Percentiles rank a stretch among this genome's conserved stretches.
Conservation (phyloP, 169 alveolate species). For the Plasmodium fragile region DNA sequence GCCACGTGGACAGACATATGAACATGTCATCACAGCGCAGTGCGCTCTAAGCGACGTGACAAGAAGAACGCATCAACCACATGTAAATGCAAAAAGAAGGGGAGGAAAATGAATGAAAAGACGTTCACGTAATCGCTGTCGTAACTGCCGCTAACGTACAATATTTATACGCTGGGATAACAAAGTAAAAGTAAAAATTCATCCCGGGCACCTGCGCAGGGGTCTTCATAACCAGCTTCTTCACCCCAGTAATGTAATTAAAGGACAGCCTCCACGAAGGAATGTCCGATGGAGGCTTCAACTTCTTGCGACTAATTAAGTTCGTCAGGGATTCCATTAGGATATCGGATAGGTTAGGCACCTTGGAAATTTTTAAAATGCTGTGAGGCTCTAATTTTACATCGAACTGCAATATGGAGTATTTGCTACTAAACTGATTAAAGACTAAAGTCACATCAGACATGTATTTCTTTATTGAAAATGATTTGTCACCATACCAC, state of each 20-base stretch:
- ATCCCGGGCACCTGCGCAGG: slow-evolving; percentile 46
- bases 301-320: not conserved
- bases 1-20: not conserved
- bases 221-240: not conserved
- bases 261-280: slow-evolving; percentile 47
- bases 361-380: not conserved
- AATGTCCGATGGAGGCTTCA: not conserved
- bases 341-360: not conserved
- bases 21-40: not conserved
- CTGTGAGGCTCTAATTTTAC: not conserved
- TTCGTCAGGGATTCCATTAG: slow-evolving; percentile 4
- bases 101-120: not conserved
- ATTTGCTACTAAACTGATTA: slow-evolving; percentile 10
- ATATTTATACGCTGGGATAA: slow-evolving; percentile 5
- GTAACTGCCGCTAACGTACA: not conserved
- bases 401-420: not conserved
- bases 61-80: too few species aligned
- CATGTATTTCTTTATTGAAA: slow-evolving; percentile 34
- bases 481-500: slow-evolving; percentile 8
- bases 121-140: not conserved
- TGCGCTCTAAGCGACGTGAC: not conserved
- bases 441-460: slow-evolving; percentile 20
- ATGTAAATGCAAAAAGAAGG: not conserved
- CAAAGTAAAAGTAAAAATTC: slow-evolving; percentile 10
- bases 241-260: slow-evolving; percentile 33